These are phyloP conservation scores for Pleurozium schreberi DNA, from an alignment of 225 moss, liverwort and hornwort genomes.

Conservation along the genomic window DNA sequence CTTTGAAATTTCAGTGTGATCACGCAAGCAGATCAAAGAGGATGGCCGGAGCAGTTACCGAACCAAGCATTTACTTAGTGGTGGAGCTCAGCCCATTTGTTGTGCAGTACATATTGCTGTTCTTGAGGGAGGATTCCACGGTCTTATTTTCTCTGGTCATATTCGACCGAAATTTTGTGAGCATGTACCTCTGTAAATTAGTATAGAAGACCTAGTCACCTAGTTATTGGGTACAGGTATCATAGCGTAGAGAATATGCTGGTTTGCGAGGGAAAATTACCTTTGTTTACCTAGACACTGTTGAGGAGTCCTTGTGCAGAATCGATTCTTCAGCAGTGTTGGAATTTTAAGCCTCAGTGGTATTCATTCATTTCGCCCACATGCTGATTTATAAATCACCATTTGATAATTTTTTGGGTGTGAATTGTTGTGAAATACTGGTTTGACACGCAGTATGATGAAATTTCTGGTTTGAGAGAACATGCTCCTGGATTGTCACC, in stretches of 20 bases:
- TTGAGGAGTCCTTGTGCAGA: background rate
- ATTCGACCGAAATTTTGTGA: conserved; percentile 6
- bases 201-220: background rate
- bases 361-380: background rate
- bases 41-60: background rate
- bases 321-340: background rate
- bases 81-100: background rate
- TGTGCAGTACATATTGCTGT: background rate
- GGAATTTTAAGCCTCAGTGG: background rate
- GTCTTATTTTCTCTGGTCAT: background rate
- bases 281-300: background rate
- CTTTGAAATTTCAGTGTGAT: background rate
- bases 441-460: background rate
- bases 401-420: background rate
- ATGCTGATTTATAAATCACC: background rate
- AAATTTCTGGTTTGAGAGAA: background rate
- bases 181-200: conserved; percentile 4
- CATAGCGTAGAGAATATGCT: background rate
- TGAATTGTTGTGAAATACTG: background rate
- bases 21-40: background rate
- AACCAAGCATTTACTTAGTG: background rate
- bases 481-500: background rate
- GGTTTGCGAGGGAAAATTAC: conserved; percentile 1
- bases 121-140: background rate
- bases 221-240: background rate